Base-by-base conservation (phyloP, 2,329 filamentous ascomycete genomes). In the Cadophora sp. region DNA sequence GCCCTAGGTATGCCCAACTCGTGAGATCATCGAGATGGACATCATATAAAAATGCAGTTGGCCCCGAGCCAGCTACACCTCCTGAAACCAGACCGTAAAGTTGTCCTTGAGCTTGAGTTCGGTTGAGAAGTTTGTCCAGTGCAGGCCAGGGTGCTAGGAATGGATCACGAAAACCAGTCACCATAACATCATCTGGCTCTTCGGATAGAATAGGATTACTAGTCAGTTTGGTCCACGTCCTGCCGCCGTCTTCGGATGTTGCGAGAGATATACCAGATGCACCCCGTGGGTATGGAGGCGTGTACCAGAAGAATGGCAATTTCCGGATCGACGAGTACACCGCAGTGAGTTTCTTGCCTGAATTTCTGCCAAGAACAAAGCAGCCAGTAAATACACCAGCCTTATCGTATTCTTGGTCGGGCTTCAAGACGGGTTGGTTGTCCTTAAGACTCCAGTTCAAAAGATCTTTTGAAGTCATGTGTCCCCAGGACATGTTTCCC, bases 131-230 rank as follows among this genome's bases (percentile, higher is more conserved):
- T 27, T 36, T 27, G 22, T 55, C 50, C 2, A 36, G 5, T 27
- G 22, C 50, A 24, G 50, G 50, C 50, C 50, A 55, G 16, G 9
- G 18, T 24, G 50, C 50, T 16, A 55, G n/a, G 27, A 22, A 55
- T 4, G 50, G 50, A 27, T 55, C 50, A 22, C 50, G 50, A 24
- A 55, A 55, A 14, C 50, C 50, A 22, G 50, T 55, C 50, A 30
- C 13, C 14, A n/a, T n/a, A n/a, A 55, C 5, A 20, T 20, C 50
- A 6, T 55, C 50, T n/a, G 50, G 50, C 50, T 55, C 50, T 36
- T n/a, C 50, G n/a, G 22, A 5, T 24, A 55, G 18, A 27, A 55
- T 55, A 30, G 20, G 50, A 55, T 55, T 55, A 14, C 9, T 4
- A 13, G 6, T 11, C 7, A 5, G n/a, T 24, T 55, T 55, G 14